These are phyloP conservation scores for Dryas drummondii DNA, from an alignment of 306 rosid genomes.

Conservation along the genomic window DNA sequence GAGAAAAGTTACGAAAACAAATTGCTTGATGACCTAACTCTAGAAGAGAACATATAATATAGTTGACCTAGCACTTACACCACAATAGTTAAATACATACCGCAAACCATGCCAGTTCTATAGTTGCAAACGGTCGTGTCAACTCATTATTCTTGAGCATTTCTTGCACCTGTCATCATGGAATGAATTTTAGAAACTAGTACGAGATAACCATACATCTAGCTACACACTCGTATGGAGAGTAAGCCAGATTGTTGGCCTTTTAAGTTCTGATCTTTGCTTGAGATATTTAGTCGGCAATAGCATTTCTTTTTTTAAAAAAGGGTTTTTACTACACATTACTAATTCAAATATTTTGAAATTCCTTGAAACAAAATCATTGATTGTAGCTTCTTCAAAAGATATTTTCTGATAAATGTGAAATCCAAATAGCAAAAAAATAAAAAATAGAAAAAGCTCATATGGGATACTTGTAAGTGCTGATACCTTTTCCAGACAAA, in stretches of 20 bases:
- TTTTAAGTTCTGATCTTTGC: not conserved
- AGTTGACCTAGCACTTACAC: not conserved
- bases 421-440: no score
- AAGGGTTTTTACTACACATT: no score
- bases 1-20: not conserved
- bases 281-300: not conserved
- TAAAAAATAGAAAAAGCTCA: not conserved
- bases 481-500: not conserved
- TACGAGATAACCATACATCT: not conserved
- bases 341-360: no score
- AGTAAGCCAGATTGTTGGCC: not conserved
- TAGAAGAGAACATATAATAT: not conserved
- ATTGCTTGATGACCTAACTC: not conserved
- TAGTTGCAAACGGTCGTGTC: slow-evolving; percentile 30
- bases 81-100: slow-evolving; percentile 24
- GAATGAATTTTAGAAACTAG: not conserved
- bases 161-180: slow-evolving; percentile 32
- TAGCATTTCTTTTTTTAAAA: no score
- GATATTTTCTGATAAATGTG: not conserved
- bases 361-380: not conserved
- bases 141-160: slow-evolving; percentile 36
- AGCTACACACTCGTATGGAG: not conserved
- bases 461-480: not conserved
- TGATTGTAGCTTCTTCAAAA: no score
- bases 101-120: slow-evolving; percentile 45